Evolutionary conservation across 2,329 filamentous ascomycete genomes (phyloP), one percentile per base, ranked within the genome.

Genomic region (Neurospora sp.): DNA sequence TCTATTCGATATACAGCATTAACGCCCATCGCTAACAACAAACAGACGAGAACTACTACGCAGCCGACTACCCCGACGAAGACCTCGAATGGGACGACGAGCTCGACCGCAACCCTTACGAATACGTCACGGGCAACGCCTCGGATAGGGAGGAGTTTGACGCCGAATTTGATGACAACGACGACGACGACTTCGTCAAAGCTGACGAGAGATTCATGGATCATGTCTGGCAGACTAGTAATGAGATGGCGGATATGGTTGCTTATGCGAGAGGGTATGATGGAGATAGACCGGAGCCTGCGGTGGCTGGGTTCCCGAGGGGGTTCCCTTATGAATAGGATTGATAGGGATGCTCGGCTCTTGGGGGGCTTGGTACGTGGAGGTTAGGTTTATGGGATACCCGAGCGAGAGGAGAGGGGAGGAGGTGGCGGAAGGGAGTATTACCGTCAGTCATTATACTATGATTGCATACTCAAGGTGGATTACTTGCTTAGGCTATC

Each of bases 11-110:
- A n/a, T n/a, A n/a, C 6, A n/a, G n/a, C 4, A 39, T 17, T n/a
- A 43, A 43, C 40, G 4, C 40, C 6, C 5, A 36, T 39, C 40
- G 8, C 40, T 4, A 19, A 46, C 17, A 10, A 42, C 39, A 17
- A 46, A 46, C 42, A 46, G 42, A 91, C 42, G 91, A 94, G 77
- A 90, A 93, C 75, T 89, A 93, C 79, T 93, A 93, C 76, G 88
- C 89, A 3, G 90, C 91, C 69, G 91, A 94, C 77, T 94, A 94
- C 74, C 91, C 91, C 0, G 91, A 94, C 72, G 91, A 94, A 69
- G 91, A 94, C 77, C 85, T 93, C 15, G 89, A 88, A 66, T 90
- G 88, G 17, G 91, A 93, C 74, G 89, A 91, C 73, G 89, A 91
- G 77, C 87, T 84, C 72, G 86, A 83, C 62, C 81, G 82, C 10